Base-by-base conservation (phyloP, 2,329 filamentous ascomycete genomes). In the Westerdykella sp. region DNA sequence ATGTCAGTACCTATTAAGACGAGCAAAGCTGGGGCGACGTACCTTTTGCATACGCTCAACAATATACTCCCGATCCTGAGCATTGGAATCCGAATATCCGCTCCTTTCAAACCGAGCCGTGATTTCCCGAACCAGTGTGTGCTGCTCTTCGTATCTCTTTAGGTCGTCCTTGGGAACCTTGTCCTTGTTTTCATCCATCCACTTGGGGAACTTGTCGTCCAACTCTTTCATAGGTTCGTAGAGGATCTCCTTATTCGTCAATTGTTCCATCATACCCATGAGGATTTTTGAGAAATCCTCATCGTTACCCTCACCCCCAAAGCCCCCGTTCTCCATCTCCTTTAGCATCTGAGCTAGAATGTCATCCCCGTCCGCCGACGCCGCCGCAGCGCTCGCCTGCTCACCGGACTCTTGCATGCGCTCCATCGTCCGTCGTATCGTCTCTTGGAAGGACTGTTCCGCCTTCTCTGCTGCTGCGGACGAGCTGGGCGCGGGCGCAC, bases 161-260 rank as follows among this genome's bases (percentile, higher is more conserved):
- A 89, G 65, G 59, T 97, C 91, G 39, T 85, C 87, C 40, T 68
- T 69, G 0, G 77, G 68, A 2, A 82, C 69, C 40, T 81, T 82
- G 18, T 73, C 80, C 34, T 71, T 77, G 65, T 96, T 91, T 69
- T 86, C 84, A 57, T 79, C 78, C 65, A 98, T 76, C 91, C 93
- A 98, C 2, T 71, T 81, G 0, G 90, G 91, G 62, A 93, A 98
- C 68, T 96, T 97, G 41, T 87, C 84, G 65, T 95, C 73, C 38
- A 98, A 73, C 69, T 98, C 93, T 73, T 95, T 95, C 89, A 98
- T 96, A 2, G 93, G 93, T 71, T 98, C 91, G 65, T 97, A 97
- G 40, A 98, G 71, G 50, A 98, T 96, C 55, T 97, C 93, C 73
- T 95, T 97, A 68, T 95, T 95, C 3, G 93, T 97, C 50, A 98